Base-by-base conservation (phyloP, 2,329 filamentous ascomycete species). In the Aspergillus brasiliensis region DNA sequence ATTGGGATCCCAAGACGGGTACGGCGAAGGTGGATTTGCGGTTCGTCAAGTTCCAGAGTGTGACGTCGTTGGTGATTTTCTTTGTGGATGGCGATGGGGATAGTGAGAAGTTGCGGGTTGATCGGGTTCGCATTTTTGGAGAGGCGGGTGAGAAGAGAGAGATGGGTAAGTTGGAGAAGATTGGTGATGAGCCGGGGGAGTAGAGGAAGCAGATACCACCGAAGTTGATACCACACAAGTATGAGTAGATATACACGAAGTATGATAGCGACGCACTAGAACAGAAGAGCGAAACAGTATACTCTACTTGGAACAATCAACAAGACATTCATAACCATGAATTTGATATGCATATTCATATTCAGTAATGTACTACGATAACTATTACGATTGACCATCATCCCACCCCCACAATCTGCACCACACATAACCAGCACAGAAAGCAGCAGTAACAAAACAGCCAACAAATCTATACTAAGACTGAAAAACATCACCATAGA, bases 1-100 rank as follows among this genome's bases (percentile, higher is more conserved):
- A 97, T 71, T 99, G 95, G 94, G 91, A 92, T 75, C 62, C 72
- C 52, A 81, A 83, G 47, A 86, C 91, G 13, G 89, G 88, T 54
- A 94, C 91, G 8, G 89, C 87, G 13, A 90, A 83, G 69, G 79
- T 94, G 56, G 79, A 84, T 47, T 80, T 98, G 69, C 90, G 93
- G 13, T 97, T 94, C 72, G 95, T 99, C 78, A 97, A 97, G 80
- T 99, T 98, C 82, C 95, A 98, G 80, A 96, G 92, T 73, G 90
- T 97, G 56, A 90, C 87, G 61, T 95, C 88, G 62, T 73, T 99
- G 69, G 89, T 96, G 17, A 69, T 99, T 10, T 99, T 97, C 75
- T 88, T 99, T 34, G 90, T 91, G 56, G 89, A 96, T 73, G 93
- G 92, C 2, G 91, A 94, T 57, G 88, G 88, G 17, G 89, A 91